These are phyloP conservation scores for Sonneratia alba DNA, from an alignment of 345 rosid genomes.

Conservation along the genomic window DNA sequence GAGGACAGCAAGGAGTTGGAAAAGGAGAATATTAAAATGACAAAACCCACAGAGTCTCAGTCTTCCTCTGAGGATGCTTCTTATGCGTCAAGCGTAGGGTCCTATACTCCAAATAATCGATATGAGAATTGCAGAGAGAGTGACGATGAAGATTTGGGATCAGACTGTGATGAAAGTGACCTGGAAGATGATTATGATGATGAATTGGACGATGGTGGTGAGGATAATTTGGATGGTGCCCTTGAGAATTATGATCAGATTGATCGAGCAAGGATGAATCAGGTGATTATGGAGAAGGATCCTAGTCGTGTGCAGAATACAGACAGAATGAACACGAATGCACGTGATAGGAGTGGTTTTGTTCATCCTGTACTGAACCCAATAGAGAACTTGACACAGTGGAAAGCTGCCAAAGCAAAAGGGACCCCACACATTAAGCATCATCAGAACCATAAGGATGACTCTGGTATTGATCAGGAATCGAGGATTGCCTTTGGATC, in stretches of 20 bases:
- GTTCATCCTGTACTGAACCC: constrained; percentile 68
- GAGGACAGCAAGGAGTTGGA: constrained; percentile 12
- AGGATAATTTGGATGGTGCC: constrained; percentile 15
- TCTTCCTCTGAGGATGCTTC: constrained; percentile 43
- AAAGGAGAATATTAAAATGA: constrained; percentile 1
- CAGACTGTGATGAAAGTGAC: constrained; percentile 29
- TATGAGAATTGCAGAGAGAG: constrained; percentile 65
- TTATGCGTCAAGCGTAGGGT: constrained; percentile 33
- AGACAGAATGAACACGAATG: constrained; percentile 21
- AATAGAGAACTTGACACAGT: constrained; percentile 86
- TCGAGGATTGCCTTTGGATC: constrained; percentile 22
- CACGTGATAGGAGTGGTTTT: constrained; percentile 38
- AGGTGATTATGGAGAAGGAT: background rate
- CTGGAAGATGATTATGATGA: constrained; percentile 29
- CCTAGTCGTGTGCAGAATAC: constrained; percentile 14
- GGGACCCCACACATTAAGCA: constrained; percentile 23
- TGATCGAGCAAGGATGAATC: background rate
- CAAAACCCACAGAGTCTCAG: constrained; percentile 25
- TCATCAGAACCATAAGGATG: constrained; percentile 57
- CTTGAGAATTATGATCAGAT: background rate
- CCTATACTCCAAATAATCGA: constrained; percentile 56
- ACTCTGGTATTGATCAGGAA: constrained; percentile 29
- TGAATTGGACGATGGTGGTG: constrained; percentile 18
- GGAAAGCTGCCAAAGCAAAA: constrained; percentile 67
- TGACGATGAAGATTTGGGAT: constrained; percentile 49